Percentiles rank a stretch among this genome's conserved stretches.
Evolutionary conservation across 139 green algal species (phyloP).

Genomic region (Auxenochlorella protothecoides): DNA sequence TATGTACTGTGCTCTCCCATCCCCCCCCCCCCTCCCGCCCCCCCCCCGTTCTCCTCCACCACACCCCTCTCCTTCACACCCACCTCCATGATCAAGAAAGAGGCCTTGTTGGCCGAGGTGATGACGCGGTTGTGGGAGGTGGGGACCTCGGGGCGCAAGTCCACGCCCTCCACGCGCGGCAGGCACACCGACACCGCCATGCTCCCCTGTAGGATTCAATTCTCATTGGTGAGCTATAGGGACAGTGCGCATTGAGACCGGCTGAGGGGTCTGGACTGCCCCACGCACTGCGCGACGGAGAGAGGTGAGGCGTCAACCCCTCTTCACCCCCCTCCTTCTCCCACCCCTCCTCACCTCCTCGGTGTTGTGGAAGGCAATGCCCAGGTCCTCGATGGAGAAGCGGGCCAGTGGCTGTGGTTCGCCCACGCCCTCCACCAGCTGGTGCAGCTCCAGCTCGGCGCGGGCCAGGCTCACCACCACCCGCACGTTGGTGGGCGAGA

Average conservation of each 20-base stretch:
- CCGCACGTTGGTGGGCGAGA: not conserved
- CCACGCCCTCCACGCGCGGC: constrained; percentile 48
- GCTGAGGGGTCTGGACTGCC: too few species aligned
- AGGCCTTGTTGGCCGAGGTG: constrained; percentile 38
- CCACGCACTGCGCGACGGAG: too few species aligned
- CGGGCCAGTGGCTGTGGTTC: constrained; percentile 19
- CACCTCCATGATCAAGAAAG: constrained; percentile 35
- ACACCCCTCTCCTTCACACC: not conserved
- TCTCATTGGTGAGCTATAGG: too few species aligned
- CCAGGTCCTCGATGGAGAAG: constrained; percentile 41
- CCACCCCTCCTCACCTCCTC: not conserved
- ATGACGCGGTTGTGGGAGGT: constrained; percentile 54
- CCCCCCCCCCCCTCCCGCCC: too few species aligned
- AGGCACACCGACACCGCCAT: constrained; percentile 49
- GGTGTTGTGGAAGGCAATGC: constrained; percentile 32
- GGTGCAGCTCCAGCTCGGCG: constrained; percentile 50
- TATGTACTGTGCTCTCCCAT: too few species aligned
- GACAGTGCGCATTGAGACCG: too few species aligned
- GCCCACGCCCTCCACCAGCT: constrained; percentile 11
- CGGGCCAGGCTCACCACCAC: constrained; percentile 39
- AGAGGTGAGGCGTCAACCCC: too few species aligned
- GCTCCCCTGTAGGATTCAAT: constrained; percentile 2
- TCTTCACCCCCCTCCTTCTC: too few species aligned
- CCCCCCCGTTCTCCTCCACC: too few species aligned
- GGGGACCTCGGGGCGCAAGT: constrained; percentile 51